Conservation (phyloP, 768 basidiomycete genomes). For the Naganishia friedmannii region DNA sequence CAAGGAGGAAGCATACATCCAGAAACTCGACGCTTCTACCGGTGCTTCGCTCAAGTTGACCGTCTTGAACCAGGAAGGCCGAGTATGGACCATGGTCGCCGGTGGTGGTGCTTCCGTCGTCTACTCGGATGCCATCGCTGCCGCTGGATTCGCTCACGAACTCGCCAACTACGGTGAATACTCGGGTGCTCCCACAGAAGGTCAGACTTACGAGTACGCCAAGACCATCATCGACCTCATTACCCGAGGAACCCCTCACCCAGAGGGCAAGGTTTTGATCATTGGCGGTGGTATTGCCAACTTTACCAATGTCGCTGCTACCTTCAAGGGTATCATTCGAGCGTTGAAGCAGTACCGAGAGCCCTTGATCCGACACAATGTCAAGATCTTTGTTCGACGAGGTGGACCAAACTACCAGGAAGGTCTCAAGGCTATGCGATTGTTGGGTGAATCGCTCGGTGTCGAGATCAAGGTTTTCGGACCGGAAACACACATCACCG, state of each 20-base stretch:
- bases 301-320: slow-evolving; percentile 98
- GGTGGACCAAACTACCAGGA: slow-evolving; percentile 99
- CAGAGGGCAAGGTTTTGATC: slow-evolving; percentile 94
- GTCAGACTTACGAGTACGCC: slow-evolving; percentile 98
- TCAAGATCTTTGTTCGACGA: slow-evolving; percentile 94
- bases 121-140: slow-evolving; percentile 69
- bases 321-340: slow-evolving; percentile 99
- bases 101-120: slow-evolving; percentile 64
- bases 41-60: slow-evolving; percentile 98
- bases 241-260: slow-evolving; percentile 76
- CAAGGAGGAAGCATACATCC: slow-evolving; percentile 98
- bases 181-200: slow-evolving; percentile 94
- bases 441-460: slow-evolving; percentile 91
- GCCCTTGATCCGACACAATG: slow-evolving; percentile 74
- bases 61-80: slow-evolving; percentile 88
- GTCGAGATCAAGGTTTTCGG: slow-evolving; percentile 96
- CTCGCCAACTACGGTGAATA: slow-evolving; percentile 99
- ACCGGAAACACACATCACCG: slow-evolving; percentile 97
- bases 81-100: slow-evolving; percentile 99
- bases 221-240: slow-evolving; percentile 97
- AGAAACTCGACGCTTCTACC: slow-evolving; percentile 93
- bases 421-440: slow-evolving; percentile 94
- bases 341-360: slow-evolving; percentile 90
- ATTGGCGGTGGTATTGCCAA: slow-evolving; percentile 99
- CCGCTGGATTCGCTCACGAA: slow-evolving; percentile 92